These are phyloP conservation scores for Neurospora sp. DNA, from an alignment of 2,329 filamentous ascomycete species.

Conservation along the genomic window DNA sequence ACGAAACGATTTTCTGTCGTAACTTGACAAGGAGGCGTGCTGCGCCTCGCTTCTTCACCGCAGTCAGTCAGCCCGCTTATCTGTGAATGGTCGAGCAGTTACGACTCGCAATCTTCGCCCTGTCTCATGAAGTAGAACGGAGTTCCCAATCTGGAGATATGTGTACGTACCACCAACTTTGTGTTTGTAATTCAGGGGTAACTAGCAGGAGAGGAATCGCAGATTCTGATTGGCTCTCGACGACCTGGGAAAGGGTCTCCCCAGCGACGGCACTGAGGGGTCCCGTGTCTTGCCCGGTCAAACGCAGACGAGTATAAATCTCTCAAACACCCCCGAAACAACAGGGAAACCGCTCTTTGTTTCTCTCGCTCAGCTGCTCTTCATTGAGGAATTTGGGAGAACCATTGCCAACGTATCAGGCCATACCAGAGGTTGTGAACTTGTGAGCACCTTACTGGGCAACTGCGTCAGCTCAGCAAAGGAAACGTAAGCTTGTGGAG, in stretches of 20 bases:
- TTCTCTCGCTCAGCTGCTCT: neutral
- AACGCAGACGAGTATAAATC: neutral
- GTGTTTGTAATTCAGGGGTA: neutral
- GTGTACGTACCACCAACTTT: neutral
- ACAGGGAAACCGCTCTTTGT: neutral
- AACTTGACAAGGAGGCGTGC: neutral
- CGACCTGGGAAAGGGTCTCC: neutral
- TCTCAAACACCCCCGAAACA: neutral
- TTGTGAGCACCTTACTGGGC: neutral
- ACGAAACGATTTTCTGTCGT: neutral
- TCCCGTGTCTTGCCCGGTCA: neutral
- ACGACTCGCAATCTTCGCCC: neutral
- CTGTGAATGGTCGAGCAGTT: neutral
- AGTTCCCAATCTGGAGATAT: neutral
- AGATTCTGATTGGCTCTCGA: neutral
- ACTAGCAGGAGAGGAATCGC: neutral
- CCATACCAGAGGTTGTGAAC: neutral
- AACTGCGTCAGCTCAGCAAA: neutral
- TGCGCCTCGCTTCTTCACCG: neutral
- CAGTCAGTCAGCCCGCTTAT: neutral
- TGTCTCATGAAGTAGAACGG: neutral
- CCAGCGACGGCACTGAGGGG: neutral
- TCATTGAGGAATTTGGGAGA: neutral
- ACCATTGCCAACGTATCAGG: neutral
- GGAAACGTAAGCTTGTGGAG: neutral